Base-by-base conservation (phyloP, 2,329 filamentous ascomycete species). In the Penicillium sumatraense region DNA sequence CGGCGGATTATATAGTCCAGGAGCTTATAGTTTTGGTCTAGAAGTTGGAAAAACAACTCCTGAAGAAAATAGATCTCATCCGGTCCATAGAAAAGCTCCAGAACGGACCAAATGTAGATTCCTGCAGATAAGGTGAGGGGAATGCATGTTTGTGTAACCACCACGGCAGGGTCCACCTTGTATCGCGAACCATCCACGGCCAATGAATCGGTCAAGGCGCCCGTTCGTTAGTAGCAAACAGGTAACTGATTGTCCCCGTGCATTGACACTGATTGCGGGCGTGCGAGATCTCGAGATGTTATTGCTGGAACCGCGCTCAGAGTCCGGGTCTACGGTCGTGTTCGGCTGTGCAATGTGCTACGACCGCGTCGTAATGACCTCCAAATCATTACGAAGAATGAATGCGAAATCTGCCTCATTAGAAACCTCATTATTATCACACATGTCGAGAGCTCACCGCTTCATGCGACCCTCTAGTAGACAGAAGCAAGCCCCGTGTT, bases 131-230 rank as follows among this genome's bases (percentile, higher is more conserved):
- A 51, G 42, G 44, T 36, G 55, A 62, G 55, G 59, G 49, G 51
- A 29, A 41, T 51, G 41, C 48, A 57, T 24, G 21, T 16, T 45
- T 36, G 56, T 64, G 58, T 50, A 56, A 63, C 58, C 51, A 52
- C 13, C 44, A 36, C 4, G 5, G 40, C 27, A 49, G 35, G 58
- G 53, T 21, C 29, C 49, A 46, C 16, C 42, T 29, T 27, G 2
- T n/a, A 38, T 9, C 46, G 21, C 33, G 48, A 57, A 57, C 58
- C 60, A 62, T 56, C 56, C 38, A 51, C 14, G 31, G 13, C 29
- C 13, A 46, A n/a, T 36, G 9, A 14, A 14, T 20, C 44, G 29
- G 46, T 51, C 46, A n/a, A 49, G 44, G 26, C 21, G 41, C 33
- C 45, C 41, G 29, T 18, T 29, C 14, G 16, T 13, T 5, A 31